These are phyloP conservation scores for Hordeum marinum DNA, from an alignment of 176 grass and related monocot genomes.

Conservation along the genomic window DNA sequence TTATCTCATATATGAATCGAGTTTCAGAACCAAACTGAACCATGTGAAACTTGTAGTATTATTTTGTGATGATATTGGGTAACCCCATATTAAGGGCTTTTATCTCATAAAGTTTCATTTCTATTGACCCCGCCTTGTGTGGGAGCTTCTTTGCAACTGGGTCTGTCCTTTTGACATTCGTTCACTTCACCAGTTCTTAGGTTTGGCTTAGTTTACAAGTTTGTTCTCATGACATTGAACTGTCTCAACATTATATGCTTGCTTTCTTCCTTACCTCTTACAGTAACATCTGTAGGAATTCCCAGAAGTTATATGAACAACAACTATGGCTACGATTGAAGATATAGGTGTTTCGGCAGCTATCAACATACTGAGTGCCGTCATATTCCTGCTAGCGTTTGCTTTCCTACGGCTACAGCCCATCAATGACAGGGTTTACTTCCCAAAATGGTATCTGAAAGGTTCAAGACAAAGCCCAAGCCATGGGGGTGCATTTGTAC, in stretches of 20 bases:
- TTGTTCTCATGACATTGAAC: conserved; percentile 1
- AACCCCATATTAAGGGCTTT: neutral
- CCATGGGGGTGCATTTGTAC: conserved; percentile 52
- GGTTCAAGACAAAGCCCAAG: conserved; percentile 83
- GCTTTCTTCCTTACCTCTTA: conserved; percentile 25
- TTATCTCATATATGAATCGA: neutral
- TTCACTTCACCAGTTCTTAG: neutral
- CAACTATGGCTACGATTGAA: conserved; percentile 55
- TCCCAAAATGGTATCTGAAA: conserved; percentile 99
- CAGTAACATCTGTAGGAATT: conserved; percentile 8
- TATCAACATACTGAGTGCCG: conserved; percentile 75
- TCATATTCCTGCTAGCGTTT: conserved; percentile 81
- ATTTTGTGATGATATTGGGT: neutral
- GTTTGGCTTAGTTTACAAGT: conserved; percentile 8
- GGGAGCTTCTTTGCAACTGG: no score
- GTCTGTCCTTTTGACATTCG: neutral
- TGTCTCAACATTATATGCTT: conserved; percentile 1
- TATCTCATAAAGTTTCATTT: neutral
- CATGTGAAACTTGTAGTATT: neutral
- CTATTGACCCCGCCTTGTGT: neutral
- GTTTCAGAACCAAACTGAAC: neutral
- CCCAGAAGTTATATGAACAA: conserved; percentile 25
- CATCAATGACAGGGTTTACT: conserved; percentile 98
- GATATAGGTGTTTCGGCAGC: conserved; percentile 88
- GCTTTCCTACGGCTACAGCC: conserved; percentile 88